Percentiles rank a stretch among this genome's conserved stretches.
Evolutionary conservation across 179 eudicot genomes (phyloP).

Genomic region (Vitellaria paradoxa): DNA sequence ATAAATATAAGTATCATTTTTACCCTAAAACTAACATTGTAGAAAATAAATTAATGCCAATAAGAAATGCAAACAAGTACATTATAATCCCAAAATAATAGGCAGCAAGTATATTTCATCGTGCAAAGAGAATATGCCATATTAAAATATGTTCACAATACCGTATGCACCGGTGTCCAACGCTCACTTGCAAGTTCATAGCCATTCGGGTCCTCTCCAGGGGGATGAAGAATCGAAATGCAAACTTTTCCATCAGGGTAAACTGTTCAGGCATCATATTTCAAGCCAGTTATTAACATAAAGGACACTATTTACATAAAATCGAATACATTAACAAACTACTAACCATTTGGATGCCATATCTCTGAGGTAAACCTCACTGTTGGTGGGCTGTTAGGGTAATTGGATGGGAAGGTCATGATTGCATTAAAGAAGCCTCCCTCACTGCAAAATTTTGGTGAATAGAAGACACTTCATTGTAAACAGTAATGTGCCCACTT

Average conservation of each 20-base stretch:
- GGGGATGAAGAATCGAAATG: slow-evolving; percentile 94
- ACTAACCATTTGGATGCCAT: slow-evolving; percentile 96
- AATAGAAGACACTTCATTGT: neutral
- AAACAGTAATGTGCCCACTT: too few species aligned
- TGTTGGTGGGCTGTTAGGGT: slow-evolving; percentile 91
- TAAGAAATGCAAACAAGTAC: neutral
- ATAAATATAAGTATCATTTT: neutral
- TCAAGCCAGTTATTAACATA: neutral
- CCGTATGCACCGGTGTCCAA: slow-evolving; percentile 96
- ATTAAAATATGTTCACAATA: slow-evolving; percentile 17
- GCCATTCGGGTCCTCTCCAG: slow-evolving; percentile 95
- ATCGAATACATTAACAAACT: neutral
- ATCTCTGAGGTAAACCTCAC: slow-evolving; percentile 88
- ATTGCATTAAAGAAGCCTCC: slow-evolving; percentile 94
- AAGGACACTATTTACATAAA: neutral
- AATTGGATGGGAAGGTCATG: slow-evolving; percentile 82
- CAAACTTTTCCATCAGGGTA: slow-evolving; percentile 76
- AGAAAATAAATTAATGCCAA: neutral
- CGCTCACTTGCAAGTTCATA: slow-evolving; percentile 98
- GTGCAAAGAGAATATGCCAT: neutral
- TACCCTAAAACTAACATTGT: neutral
- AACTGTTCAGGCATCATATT: slow-evolving; percentile 36
- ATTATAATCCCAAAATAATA: neutral
- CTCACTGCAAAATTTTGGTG: slow-evolving; percentile 51
- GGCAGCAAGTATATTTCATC: neutral